Base-by-base conservation (phyloP, 257 asterid genomes). In the Salvia rosmarinus region DNA sequence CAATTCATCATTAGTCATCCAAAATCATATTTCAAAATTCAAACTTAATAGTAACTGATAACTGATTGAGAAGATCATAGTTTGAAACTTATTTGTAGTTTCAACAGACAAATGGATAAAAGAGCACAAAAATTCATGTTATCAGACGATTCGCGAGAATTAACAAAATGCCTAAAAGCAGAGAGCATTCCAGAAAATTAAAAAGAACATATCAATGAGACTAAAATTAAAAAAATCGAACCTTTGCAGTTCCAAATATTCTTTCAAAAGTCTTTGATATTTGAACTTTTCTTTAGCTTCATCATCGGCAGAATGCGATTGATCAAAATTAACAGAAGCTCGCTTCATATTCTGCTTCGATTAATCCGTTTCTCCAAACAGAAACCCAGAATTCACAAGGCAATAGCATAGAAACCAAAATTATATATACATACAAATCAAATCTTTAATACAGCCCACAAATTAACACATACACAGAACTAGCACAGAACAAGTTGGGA, bases 201-300 rank as follows among this genome's bases (percentile, higher is more conserved):
- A n/a, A 21, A 6, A 54, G n/a, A 39, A 55, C 3, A n/a, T 6
- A 3, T 13, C 6, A 64, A 28, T 17, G 4, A 65, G 56, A 46
- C 25, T 11, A 65, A 40, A 52, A 50, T 23, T 32, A 23, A 55
- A 9, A 61, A 51, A 14, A 39, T 3, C 73, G 0, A 72, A 88
- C 92, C 92, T 84, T 72, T 86, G 92, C 70, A 84, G 55, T 40
- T 82, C 82, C 81, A 88, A 78, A 73, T 60, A 83, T 32, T 86
- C 85, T 32, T 56, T 70, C 81, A 86, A 68, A 9, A 85, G 86
- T 0, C 79, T 73, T 75, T 80, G 90, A 73, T 83, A 83, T 47
- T 81, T 74, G 63, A 78, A 28, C 51, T 80, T 80, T 4, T 73
- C 76, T 66, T 65, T 63, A 19, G 74, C 76, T 43, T 71, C 82